Evolutionary conservation across 2,329 filamentous ascomycete species (phyloP).

Genomic region (Blastomyces silverae): DNA sequence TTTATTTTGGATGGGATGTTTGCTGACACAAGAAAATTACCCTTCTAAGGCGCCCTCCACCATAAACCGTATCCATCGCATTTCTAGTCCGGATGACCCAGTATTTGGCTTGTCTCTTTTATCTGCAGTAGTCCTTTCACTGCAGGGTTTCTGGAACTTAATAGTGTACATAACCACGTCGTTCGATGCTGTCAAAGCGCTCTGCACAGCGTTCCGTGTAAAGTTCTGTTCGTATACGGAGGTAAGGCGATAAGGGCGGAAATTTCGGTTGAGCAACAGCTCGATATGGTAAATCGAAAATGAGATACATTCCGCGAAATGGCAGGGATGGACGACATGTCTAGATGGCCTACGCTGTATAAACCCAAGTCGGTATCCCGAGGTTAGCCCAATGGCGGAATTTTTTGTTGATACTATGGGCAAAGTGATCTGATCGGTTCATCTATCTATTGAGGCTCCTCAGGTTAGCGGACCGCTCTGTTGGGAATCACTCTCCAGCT

Average conservation of each 20-base stretch:
- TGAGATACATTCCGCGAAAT: background rate
- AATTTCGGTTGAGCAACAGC: background rate
- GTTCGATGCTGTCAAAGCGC: constrained; percentile 24
- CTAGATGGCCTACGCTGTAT: background rate
- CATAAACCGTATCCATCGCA: constrained; percentile 66
- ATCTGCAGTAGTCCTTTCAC: constrained; percentile 66
- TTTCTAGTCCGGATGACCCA: constrained; percentile 50
- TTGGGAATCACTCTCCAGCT: background rate
- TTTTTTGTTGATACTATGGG: background rate
- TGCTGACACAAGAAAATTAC: constrained; percentile 1
- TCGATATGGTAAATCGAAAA: background rate
- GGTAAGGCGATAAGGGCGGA: background rate
- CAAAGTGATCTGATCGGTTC: background rate
- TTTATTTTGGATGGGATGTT: background rate
- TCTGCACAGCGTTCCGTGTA: background rate
- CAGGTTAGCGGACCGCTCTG: background rate
- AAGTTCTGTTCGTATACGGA: background rate
- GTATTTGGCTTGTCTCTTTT: constrained; percentile 59
- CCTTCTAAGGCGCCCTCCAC: constrained; percentile 56
- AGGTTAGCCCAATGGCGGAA: background rate
- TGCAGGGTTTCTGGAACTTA: constrained; percentile 81
- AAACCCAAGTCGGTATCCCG: background rate
- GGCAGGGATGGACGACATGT: background rate
- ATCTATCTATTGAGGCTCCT: background rate
- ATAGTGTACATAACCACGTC: constrained; percentile 69